Evolutionary conservation across 1,284 basidiomycete genomes (phyloP), one percentile per base, ranked within the genome.

Genomic region (Melampsora americana): DNA sequence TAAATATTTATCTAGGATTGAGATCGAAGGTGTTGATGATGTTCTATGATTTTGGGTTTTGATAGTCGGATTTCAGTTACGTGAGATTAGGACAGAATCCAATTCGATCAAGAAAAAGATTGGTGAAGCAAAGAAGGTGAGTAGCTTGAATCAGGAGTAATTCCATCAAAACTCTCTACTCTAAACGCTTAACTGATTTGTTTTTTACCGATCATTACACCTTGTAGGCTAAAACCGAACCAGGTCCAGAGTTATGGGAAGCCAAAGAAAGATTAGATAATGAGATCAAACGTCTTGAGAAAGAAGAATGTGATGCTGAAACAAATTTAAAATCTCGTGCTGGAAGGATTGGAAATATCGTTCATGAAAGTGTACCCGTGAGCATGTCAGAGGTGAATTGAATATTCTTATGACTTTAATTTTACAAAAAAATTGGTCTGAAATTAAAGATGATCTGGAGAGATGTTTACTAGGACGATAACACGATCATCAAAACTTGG

Each of bases 261-360:
- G 66, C 64, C 2, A 74, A 74, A 60, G 71, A 74, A 32, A 20
- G 39, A 30, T 59, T 66, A 28, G 71, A 74, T 39, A 26, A 66
- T 23, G 66, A 67, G 60, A 74, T 74, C 11, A 50, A 68, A 48
- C 14, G 32, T 53, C n/a, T 53, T 18, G 42, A 66, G 26, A 48
- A 30, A 46, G 23, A 66, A 26, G 65, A 66, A 66, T 89, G 89
- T 79, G 92, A 92, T 66, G 89, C 89, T 72, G 93, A 96, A 84
- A 82, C 85, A 23, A 85, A 86, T 80, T 91, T 96, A 90, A 87
- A 92, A 74, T 86, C 86, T 80, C 93, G 90, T 82, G 93, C 92
- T 30, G 86, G 87, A 78, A 88, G 86, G 53, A 90, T 96, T 80
- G 96, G 95, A 20, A 99, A 99, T 84, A 88, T 99, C 77, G 93